Evolutionary conservation across 2,329 filamentous ascomycete genomes (phyloP), one percentile per base, ranked within the genome.

Genomic region (Verticillium isaacii): DNA sequence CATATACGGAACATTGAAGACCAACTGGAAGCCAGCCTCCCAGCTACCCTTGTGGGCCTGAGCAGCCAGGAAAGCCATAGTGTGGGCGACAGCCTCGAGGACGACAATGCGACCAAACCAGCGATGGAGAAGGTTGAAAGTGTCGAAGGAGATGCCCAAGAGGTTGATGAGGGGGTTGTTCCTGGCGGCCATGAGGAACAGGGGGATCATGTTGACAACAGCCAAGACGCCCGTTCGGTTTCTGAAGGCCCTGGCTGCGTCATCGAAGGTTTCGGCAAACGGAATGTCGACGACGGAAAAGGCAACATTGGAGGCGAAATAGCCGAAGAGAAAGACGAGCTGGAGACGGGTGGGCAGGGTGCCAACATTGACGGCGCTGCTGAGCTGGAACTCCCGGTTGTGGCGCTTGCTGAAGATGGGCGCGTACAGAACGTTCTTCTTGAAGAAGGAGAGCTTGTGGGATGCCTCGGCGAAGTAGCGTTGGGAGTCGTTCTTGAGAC

Each of bases 61-160:
- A 12, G 76, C 74, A 23, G 78, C 74, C 64, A 85, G 81, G 74
- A 81, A 91, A 59, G 88, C 83, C 45, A 86, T 70, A 1, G 85
- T 86, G 74, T 93, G 90, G 34, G 83, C 78, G 50, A 93, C 67
- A 11, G 87, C 81, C 72, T 94, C 89, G 15, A 91, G 75, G 19
- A 89, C 82, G 32, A 90, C 89, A 63, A 93, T 91, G 45, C 90
- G 86, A 68, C 90, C 90, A 65, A 92, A 84, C 90, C 90, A 93
- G 64, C 91, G 85, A 75, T 94, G 90, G 62, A 93, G 80, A 64
- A 94, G 76, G 77, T 93, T 94, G 81, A 91, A 93, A 1, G 89
- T 92, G 73, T 94, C 90, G 73, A 93, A 94, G 4, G 89, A 91
- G 66, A 93, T 87, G 64, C 87, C 86, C 60, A 91, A 81, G 66